Percentiles rank a stretch among this genome's conserved stretches.
Evolutionary conservation across 192 early-diverging fungal species (phyloP).

Genomic region (Backusella liffmaniae): DNA sequence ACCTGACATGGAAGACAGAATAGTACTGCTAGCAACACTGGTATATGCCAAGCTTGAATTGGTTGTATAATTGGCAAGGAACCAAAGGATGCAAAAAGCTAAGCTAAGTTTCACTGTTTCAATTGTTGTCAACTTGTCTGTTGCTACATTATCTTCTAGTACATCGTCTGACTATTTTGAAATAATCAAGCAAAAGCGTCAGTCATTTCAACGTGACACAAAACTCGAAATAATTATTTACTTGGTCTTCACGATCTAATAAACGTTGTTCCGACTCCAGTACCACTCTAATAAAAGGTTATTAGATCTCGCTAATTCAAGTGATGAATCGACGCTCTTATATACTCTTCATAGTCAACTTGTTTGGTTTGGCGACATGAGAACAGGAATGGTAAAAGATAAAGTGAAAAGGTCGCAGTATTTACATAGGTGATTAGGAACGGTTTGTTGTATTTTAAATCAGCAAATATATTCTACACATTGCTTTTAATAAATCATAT

Average conservation of each 20-base stretch:
- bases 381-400: slow-evolving; percentile 50
- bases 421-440: slow-evolving; percentile 80
- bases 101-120: slow-evolving; percentile 62
- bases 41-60: slow-evolving; percentile 77
- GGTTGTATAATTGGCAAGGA: slow-evolving; percentile 69
- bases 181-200: not conserved
- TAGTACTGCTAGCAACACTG: slow-evolving; percentile 71
- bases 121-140: slow-evolving; percentile 15
- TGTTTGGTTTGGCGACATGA: slow-evolving; percentile 9
- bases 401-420: slow-evolving; percentile 73
- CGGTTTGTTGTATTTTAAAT: slow-evolving; percentile 68
- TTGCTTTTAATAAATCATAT: too few species aligned
- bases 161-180: not conserved
- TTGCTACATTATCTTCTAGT: not conserved
- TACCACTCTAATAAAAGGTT: not conserved
- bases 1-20: slow-evolving; percentile 72
- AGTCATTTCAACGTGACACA: not conserved
- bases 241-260: slow-evolving; percentile 2
- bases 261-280: not conserved
- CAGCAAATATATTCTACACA: slow-evolving; percentile 63
- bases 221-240: not conserved
- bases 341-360: not conserved
- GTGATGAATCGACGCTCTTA: not conserved
- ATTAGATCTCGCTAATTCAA: not conserved
- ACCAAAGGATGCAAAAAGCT: slow-evolving; percentile 77